phyloP scores from a whole-genome alignment of 192 early-diverging fungal genomes.

The Entophlyctis luteolus region DNA sequence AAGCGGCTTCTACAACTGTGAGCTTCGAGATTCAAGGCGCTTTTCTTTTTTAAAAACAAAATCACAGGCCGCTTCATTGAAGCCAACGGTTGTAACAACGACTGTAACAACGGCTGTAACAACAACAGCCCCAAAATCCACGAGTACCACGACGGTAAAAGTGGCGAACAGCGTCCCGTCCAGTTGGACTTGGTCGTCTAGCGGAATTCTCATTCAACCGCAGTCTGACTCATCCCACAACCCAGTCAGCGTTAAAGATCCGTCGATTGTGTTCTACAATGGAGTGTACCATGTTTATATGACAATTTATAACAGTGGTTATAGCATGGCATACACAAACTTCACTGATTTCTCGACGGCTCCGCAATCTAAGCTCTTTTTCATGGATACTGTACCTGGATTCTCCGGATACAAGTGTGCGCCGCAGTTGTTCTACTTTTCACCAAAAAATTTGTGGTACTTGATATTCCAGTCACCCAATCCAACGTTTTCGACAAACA shows the following conservation, averaged over 20 bases:
- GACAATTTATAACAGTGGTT: slow-evolving; percentile 16
- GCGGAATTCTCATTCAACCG: neutral
- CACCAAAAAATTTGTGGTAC: slow-evolving; percentile 9
- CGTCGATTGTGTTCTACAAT: slow-evolving; percentile 23
- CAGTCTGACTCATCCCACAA: slow-evolving; percentile 1
- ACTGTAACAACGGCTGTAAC: too few relatives aligned
- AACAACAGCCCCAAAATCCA: too few relatives aligned
- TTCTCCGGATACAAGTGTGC: slow-evolving; percentile 16
- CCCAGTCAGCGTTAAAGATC: slow-evolving; percentile 12
- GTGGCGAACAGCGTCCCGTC: too few relatives aligned
- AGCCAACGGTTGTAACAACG: too few relatives aligned
- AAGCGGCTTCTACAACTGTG: too few relatives aligned
- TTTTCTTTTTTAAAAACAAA: too few relatives aligned
- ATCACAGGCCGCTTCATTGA: too few relatives aligned
- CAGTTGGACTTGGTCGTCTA: neutral
- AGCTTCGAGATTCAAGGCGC: too few relatives aligned
- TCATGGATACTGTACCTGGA: slow-evolving; percentile 9
- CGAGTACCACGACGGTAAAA: too few relatives aligned
- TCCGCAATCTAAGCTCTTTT: slow-evolving; percentile 4
- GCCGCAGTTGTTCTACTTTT: slow-evolving; percentile 23
- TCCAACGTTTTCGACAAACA: slow-evolving; percentile 14
- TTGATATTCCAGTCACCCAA: slow-evolving; percentile 23
- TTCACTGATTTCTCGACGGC: slow-evolving; percentile 18
- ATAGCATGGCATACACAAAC: slow-evolving; percentile 21
- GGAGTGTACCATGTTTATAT: slow-evolving; percentile 19